A percentile compares a stretch with the other conserved stretches of the same genome.
Evolutionary conservation across 1,139 yeast genomes (phyloP).

Genomic region (Candida pseudoviswanathii): DNA sequence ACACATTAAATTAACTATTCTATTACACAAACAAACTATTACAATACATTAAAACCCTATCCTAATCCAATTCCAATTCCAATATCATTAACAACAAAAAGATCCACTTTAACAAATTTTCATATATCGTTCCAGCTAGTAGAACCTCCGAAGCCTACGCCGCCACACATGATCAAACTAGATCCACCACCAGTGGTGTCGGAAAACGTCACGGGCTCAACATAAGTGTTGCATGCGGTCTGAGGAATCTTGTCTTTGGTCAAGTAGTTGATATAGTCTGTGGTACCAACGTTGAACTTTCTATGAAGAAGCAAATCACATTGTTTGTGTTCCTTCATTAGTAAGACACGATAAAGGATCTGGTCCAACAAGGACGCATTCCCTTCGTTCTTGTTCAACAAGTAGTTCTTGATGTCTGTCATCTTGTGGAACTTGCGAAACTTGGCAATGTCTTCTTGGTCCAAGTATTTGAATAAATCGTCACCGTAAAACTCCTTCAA

Average conservation of each 20-base stretch:
- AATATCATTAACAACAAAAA: background rate
- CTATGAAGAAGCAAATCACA: slow-evolving; percentile 6
- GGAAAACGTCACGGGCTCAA: slow-evolving; percentile 15
- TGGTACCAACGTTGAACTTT: slow-evolving; percentile 13
- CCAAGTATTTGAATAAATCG: slow-evolving; percentile 30
- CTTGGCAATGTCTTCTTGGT: slow-evolving; percentile 28
- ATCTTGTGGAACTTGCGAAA: slow-evolving; percentile 28
- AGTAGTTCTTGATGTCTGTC: slow-evolving; percentile 20
- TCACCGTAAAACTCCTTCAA: slow-evolving; percentile 37
- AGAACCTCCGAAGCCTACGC: slow-evolving; percentile 25
- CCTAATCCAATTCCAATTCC: slow-evolving; percentile 8
- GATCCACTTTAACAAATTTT: background rate
- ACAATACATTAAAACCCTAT: background rate
- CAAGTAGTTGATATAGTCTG: slow-evolving; percentile 18
- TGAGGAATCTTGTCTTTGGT: slow-evolving; percentile 17
- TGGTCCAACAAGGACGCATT: slow-evolving; percentile 15
- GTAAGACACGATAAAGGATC: slow-evolving; percentile 19
- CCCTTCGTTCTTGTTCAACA: slow-evolving; percentile 13
- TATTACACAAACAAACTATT: background rate
- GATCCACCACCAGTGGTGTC: slow-evolving; percentile 19
- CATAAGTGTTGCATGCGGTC: slow-evolving; percentile 1
- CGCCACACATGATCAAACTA: slow-evolving; percentile 36
- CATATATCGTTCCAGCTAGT: slow-evolving; percentile 33
- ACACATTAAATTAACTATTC: background rate
- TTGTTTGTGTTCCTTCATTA: slow-evolving; percentile 8